These are phyloP conservation scores for Candida tunisiensis DNA, from an alignment of 1,139 yeast genomes.

Conservation along the genomic window DNA sequence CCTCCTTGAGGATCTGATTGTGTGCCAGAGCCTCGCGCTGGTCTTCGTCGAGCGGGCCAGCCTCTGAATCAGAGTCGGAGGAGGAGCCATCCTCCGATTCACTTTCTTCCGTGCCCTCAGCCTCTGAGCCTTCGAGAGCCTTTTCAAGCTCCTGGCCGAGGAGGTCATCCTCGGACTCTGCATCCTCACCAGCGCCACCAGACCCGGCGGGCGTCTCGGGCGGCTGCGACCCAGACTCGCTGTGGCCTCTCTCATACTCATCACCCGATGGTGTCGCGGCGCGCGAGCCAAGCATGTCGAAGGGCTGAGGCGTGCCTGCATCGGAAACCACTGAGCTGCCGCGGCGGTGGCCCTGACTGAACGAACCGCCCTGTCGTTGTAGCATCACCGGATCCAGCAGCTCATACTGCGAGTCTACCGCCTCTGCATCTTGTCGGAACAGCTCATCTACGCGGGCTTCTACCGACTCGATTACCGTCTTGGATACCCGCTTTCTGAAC, in stretches of 20 bases:
- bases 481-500: conserved; percentile 33
- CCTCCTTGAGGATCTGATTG: conserved; percentile 66
- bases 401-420: conserved; percentile 70
- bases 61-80: conserved; percentile 29
- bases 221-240: too few relatives aligned
- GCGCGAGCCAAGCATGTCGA: conserved; percentile 13
- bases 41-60: conserved; percentile 21
- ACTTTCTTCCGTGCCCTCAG: conserved; percentile 32
- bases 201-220: conserved; percentile 15
- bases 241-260: too few relatives aligned
- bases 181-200: conserved; percentile 5
- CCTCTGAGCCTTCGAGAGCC: conserved; percentile 24
- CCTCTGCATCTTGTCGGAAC: conserved; percentile 61
- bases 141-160: conserved; percentile 20
- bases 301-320: conserved; percentile 14
- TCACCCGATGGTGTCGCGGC: conserved; percentile 13
- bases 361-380: conserved; percentile 10
- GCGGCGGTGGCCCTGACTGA: conserved; percentile 13
- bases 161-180: conserved; percentile 13
- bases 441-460: conserved; percentile 69
- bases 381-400: conserved; percentile 36
- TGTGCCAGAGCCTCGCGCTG: conserved; percentile 38
- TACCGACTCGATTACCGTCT: conserved; percentile 39
- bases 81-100: conserved; percentile 40
- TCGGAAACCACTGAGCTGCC: conserved; percentile 5